Evolutionary conservation across 345 rosid species (phyloP).

Genomic region (Euphorbia peplus): DNA sequence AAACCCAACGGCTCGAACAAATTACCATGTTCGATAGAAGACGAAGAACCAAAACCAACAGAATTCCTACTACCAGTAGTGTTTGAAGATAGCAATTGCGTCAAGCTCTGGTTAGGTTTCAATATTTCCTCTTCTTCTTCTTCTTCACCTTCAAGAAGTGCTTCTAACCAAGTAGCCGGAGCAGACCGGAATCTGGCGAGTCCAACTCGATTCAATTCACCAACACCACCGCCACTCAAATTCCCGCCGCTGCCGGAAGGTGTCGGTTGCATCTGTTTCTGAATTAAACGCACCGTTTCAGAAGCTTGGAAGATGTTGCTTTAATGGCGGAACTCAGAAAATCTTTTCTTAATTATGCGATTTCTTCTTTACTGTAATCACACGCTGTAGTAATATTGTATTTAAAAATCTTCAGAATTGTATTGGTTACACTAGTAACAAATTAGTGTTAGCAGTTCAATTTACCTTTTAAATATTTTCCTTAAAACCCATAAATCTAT

Average conservation of each 20-base stretch:
- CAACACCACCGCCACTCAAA: conserved; percentile 26
- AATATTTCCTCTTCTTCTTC: conserved; percentile 54
- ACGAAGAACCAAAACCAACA: conserved; percentile 27
- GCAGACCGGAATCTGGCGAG: conserved; percentile 67
- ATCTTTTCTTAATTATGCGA: neutral
- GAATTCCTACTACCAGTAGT: conserved; percentile 33
- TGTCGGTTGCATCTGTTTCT: conserved; percentile 55
- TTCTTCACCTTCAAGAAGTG: conserved; percentile 58
- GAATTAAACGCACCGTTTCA: neutral
- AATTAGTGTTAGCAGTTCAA: too few relatives aligned
- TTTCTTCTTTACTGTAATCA: neutral
- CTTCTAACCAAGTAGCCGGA: conserved; percentile 71
- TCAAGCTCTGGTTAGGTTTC: conserved; percentile 59
- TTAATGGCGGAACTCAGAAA: neutral
- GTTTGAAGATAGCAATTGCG: conserved; percentile 50
- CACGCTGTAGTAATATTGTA: too few relatives aligned
- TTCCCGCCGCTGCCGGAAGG: conserved; percentile 41
- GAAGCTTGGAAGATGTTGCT: neutral
- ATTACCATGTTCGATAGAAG: conserved; percentile 31
- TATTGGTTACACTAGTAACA: too few relatives aligned
- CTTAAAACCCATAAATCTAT: too few relatives aligned
- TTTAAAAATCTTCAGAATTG: too few relatives aligned
- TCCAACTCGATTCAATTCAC: conserved; percentile 34
- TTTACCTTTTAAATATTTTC: too few relatives aligned
- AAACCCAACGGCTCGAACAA: conserved; percentile 27